Conservation (phyloP, 495 filamentous ascomycete species). For the Patellaria atrata region DNA sequence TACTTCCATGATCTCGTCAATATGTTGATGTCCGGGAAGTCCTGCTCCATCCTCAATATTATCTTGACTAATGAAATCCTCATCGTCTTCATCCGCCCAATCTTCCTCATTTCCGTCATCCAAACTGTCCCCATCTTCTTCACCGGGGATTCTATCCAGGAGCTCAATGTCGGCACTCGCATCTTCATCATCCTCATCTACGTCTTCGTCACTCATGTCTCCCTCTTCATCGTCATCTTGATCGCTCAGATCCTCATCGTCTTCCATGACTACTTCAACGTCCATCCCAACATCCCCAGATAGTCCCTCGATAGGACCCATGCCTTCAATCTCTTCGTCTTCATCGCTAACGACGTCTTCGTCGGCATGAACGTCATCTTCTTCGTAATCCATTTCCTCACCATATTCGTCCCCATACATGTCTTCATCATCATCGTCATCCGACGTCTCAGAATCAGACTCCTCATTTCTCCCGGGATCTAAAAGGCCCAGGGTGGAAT, state of each 20-base stretch:
- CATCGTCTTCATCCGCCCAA: slow-evolving; percentile 50
- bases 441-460: slow-evolving; percentile 49
- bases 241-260: slow-evolving; percentile 48
- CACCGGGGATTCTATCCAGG: too few relatives aligned
- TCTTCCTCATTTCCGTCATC: slow-evolving; percentile 38
- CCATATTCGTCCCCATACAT: slow-evolving; percentile 44
- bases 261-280: slow-evolving; percentile 75
- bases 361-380: slow-evolving; percentile 49
- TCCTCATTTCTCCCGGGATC: slow-evolving; percentile 71
- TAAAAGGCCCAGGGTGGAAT: slow-evolving; percentile 89
- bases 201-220: slow-evolving; percentile 39
- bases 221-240: slow-evolving; percentile 52
- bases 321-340: slow-evolving; percentile 65
- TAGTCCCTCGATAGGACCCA: slow-evolving; percentile 76
- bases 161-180: slow-evolving; percentile 45
- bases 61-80: slow-evolving; percentile 32
- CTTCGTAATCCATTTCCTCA: slow-evolving; percentile 82
- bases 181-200: slow-evolving; percentile 47
- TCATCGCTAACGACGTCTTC: slow-evolving; percentile 82
- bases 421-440: slow-evolving; percentile 38
- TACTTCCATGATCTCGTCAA: slow-evolving; percentile 5
- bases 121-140: slow-evolving; percentile 21
- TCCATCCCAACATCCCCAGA: slow-evolving; percentile 61
- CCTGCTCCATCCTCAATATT: slow-evolving; percentile 12
- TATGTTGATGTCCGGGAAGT: slow-evolving; percentile 5